phyloP scores from a whole-genome alignment of 768 basidiomycete genomes.

The Xanthoconium stramineum region DNA sequence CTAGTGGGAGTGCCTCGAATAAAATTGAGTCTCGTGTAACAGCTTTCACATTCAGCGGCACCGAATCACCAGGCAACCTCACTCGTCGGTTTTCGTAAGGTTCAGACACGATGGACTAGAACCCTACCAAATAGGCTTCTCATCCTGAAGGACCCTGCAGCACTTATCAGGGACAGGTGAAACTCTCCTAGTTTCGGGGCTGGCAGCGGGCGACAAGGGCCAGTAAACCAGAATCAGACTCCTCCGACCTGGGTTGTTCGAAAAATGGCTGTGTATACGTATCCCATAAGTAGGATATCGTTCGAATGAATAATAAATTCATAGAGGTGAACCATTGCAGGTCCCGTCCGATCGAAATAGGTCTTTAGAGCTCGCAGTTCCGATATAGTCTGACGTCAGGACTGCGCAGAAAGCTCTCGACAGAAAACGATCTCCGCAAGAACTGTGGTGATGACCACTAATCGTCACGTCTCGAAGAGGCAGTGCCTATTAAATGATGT shows the following conservation, averaged over 20 bases:
- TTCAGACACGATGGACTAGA: background rate
- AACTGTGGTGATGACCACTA: background rate
- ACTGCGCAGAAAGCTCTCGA: conserved; percentile 18
- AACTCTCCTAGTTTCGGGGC: conserved; percentile 4
- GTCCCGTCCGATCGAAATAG: background rate
- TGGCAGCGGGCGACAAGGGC: conserved; percentile 4
- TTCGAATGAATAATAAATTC: background rate
- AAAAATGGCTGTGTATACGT: conserved; percentile 1
- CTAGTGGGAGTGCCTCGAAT: background rate
- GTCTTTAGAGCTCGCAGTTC: background rate
- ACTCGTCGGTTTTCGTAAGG: no score
- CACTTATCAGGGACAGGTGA: no score
- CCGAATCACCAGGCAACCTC: background rate
- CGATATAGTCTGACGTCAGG: conserved; percentile 25
- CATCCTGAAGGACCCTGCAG: no score
- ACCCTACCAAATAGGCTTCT: background rate
- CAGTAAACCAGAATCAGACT: background rate
- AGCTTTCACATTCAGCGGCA: conserved; percentile 20
- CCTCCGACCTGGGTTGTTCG: conserved; percentile 8
- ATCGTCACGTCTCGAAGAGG: conserved; percentile 11
- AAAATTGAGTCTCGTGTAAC: background rate
- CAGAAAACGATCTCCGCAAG: conserved; percentile 10
- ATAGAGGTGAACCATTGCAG: no score
- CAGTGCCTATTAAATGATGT: conserved; percentile 25
- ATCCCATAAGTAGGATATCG: background rate